Percentiles rank a stretch among this genome's conserved stretches.
Conservation (phyloP, 768 basidiomycete species). For the Amanita rimosa region DNA sequence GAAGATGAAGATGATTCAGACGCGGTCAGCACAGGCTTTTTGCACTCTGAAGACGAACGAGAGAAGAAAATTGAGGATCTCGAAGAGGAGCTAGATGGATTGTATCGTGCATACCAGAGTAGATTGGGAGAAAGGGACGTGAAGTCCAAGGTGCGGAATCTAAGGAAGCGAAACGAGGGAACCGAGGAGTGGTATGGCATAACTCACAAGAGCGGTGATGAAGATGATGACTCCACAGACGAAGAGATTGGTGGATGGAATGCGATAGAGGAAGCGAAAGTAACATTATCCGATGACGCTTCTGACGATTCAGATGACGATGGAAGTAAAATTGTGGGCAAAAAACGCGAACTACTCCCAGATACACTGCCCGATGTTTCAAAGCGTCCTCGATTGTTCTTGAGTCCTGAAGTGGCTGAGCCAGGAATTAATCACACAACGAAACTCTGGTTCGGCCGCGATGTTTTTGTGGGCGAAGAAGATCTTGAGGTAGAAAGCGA, state of each 20-base stretch:
- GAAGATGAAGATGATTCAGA: slow-evolving; percentile 27
- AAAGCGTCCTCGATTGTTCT: slow-evolving; percentile 45
- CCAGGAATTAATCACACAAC: slow-evolving; percentile 40
- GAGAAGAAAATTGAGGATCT: slow-evolving; percentile 49
- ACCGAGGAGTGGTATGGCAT: slow-evolving; percentile 82
- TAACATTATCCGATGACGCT: slow-evolving; percentile 30
- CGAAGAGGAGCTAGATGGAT: slow-evolving; percentile 78
- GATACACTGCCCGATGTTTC: slow-evolving; percentile 15
- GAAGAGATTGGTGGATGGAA: slow-evolving; percentile 65
- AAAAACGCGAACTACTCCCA: slow-evolving; percentile 22
- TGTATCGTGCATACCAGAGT: slow-evolving; percentile 83
- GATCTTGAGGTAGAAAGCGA: slow-evolving; percentile 15
- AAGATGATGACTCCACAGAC: slow-evolving; percentile 23
- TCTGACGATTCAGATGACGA: slow-evolving; percentile 44
- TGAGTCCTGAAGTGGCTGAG: slow-evolving; percentile 30
- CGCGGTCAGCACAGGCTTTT: slow-evolving; percentile 17
- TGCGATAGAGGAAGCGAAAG: slow-evolving; percentile 44
- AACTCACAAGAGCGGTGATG: slow-evolving; percentile 22
- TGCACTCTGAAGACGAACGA: slow-evolving; percentile 61
- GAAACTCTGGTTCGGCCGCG: slow-evolving; percentile 94
- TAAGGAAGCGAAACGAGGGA: slow-evolving; percentile 59
- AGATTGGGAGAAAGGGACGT: slow-evolving; percentile 74
- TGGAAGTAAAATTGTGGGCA: slow-evolving; percentile 25
- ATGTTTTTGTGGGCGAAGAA: slow-evolving; percentile 65
- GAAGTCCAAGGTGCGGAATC: slow-evolving; percentile 78